These are phyloP conservation scores for Mycena vulgaris DNA, from an alignment of 768 basidiomycete species.

Conservation along the genomic window DNA sequence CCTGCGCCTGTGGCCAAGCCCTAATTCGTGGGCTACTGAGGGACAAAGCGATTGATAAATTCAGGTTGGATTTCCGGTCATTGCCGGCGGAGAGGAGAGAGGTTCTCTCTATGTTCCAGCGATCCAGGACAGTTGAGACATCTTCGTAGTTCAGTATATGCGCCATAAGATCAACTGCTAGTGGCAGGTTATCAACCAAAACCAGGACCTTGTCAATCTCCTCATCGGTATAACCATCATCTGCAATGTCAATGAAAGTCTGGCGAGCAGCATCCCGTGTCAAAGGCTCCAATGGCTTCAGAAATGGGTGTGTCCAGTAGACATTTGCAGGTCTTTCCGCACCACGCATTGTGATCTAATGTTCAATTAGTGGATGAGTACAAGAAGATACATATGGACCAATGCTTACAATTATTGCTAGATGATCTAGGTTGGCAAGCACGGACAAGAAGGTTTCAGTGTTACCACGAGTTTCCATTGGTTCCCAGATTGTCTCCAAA, in stretches of 20 bases:
- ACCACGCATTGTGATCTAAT: background rate
- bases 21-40: background rate
- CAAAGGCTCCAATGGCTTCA: background rate
- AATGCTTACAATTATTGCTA: too few relatives aligned
- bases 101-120: too few relatives aligned
- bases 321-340: background rate
- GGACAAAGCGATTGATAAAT: background rate
- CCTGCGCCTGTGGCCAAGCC: background rate
- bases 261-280: background rate
- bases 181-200: background rate
- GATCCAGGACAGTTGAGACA: too few relatives aligned
- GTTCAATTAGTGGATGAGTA: too few relatives aligned
- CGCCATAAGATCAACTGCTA: background rate
- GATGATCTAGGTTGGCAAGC: too few relatives aligned
- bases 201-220: background rate
- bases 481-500: too few relatives aligned
- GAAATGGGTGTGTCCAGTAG: background rate
- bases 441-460: too few relatives aligned
- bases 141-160: background rate
- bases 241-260: background rate
- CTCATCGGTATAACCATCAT: background rate
- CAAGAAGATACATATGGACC: too few relatives aligned
- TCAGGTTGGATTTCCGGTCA: background rate
- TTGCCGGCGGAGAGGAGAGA: background rate
- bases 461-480: too few relatives aligned